These are phyloP conservation scores for Podaxis sp. DNA, from an alignment of 768 basidiomycete species.

Conservation along the genomic window DNA sequence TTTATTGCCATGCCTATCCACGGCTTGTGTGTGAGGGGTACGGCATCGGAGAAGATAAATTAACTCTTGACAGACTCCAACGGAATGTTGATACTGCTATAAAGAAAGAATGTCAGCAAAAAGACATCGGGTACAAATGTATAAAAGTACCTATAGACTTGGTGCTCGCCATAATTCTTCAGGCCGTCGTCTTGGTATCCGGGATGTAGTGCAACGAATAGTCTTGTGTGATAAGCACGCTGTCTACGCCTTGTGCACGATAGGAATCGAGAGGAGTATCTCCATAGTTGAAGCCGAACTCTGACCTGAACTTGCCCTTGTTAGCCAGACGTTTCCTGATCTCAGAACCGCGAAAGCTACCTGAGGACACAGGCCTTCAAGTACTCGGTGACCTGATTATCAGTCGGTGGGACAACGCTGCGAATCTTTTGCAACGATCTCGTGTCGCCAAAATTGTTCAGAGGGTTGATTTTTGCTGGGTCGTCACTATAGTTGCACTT, in stretches of 20 bases:
- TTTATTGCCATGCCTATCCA: no score
- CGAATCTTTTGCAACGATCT: not conserved
- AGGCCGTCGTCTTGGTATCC: not conserved
- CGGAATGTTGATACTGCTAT: not conserved
- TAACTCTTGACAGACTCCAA: not conserved
- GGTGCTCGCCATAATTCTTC: not conserved
- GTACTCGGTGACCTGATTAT: not conserved
- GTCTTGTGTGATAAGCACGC: not conserved
- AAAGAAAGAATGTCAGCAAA: not conserved
- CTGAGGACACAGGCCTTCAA: not conserved
- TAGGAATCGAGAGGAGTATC: not conserved
- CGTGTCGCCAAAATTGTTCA: not conserved
- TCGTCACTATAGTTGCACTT: not conserved
- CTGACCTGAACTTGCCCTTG: not conserved
- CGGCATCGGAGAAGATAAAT: not conserved
- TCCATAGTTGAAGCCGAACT: not conserved
- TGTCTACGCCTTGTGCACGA: not conserved
- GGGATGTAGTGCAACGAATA: not conserved
- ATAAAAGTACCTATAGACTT: not conserved
- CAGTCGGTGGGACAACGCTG: not conserved
- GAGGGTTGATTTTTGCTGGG: not conserved
- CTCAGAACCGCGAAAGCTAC: not conserved
- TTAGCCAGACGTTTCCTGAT: not conserved
- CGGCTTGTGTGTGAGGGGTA: no score
- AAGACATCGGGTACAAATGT: no score